Evolutionary conservation across 164 flowering plant species (phyloP).

Genomic region (Sextonia rubra): DNA sequence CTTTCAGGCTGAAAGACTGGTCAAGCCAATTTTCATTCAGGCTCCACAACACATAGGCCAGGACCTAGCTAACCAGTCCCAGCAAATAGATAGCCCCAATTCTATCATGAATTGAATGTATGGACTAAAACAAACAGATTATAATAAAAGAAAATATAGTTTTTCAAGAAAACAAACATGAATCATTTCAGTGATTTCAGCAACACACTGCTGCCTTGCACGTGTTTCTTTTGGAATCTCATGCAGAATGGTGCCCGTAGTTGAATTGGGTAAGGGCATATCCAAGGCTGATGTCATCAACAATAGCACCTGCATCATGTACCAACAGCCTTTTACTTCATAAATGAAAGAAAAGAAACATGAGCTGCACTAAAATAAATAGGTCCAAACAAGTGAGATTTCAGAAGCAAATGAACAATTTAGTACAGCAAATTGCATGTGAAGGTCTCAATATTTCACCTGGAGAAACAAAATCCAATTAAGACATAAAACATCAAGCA

Average conservation of each 20-base stretch:
- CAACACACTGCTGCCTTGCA: conserved; percentile 68
- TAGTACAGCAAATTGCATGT: no score
- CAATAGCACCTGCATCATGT: conserved; percentile 66
- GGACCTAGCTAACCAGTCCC: not conserved
- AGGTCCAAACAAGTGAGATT: no score
- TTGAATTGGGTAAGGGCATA: conserved; percentile 31
- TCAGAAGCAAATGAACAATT: no score
- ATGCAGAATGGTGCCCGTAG: conserved; percentile 27
- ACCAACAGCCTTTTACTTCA: not conserved
- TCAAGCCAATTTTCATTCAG: not conserved
- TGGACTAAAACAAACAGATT: not conserved
- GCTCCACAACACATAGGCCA: not conserved
- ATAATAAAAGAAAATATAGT: not conserved
- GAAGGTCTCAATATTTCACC: no score
- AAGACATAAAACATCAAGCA: no score
- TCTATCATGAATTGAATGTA: not conserved
- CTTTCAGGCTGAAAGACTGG: not conserved
- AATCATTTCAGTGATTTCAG: conserved; percentile 98
- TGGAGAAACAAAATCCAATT: no score
- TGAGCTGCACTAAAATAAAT: no score
- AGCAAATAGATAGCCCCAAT: not conserved
- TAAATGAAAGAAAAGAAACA: not conserved
- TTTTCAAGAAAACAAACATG: conserved; percentile 55
- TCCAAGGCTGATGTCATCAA: conserved; percentile 89
- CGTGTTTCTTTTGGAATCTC: conserved; percentile 47